phyloP scores from a whole-genome alignment of 2,329 filamentous ascomycete genomes.

The Coniella lustricola region DNA sequence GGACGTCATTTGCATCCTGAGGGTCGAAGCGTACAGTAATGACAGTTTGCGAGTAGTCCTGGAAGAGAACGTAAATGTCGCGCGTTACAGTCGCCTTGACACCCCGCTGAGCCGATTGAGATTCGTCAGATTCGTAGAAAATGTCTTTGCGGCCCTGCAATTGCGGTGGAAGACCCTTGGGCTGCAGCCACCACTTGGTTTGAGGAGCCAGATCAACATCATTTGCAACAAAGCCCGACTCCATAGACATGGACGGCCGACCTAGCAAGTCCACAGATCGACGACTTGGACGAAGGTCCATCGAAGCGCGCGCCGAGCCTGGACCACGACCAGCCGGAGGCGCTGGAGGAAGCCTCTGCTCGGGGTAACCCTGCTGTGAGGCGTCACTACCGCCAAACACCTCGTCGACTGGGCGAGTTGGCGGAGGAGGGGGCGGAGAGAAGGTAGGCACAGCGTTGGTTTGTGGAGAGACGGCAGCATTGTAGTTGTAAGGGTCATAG shows the following conservation, averaged over 20 bases:
- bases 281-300: slow-evolving; percentile 26
- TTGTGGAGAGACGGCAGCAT: slow-evolving; percentile 27
- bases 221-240: slow-evolving; percentile 78
- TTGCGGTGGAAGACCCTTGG: slow-evolving; percentile 70
- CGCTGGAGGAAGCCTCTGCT: slow-evolving; percentile 38
- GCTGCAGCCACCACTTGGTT: slow-evolving; percentile 82
- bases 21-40: slow-evolving; percentile 75
- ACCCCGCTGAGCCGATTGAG: slow-evolving; percentile 59
- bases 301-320: slow-evolving; percentile 37
- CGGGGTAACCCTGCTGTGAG: slow-evolving; percentile 35
- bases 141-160: slow-evolving; percentile 80
- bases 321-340: slow-evolving; percentile 31
- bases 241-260: slow-evolving; percentile 65
- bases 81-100: slow-evolving; percentile 68
- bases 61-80: slow-evolving; percentile 80
- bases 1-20: slow-evolving; percentile 63
- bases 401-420: slow-evolving; percentile 30
- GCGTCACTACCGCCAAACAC: slow-evolving; percentile 41
- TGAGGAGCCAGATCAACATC: slow-evolving; percentile 72
- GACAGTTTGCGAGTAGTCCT: slow-evolving; percentile 93
- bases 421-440: slow-evolving; percentile 25
- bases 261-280: slow-evolving; percentile 64
- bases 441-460: slow-evolving; percentile 24
- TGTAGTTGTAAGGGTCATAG: slow-evolving; percentile 61
- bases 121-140: slow-evolving; percentile 74